Percentiles rank a stretch among this genome's conserved stretches.
phyloP scores from a whole-genome alignment of 1,284 basidiomycete genomes.

The Papiliotrema fonsecae region DNA sequence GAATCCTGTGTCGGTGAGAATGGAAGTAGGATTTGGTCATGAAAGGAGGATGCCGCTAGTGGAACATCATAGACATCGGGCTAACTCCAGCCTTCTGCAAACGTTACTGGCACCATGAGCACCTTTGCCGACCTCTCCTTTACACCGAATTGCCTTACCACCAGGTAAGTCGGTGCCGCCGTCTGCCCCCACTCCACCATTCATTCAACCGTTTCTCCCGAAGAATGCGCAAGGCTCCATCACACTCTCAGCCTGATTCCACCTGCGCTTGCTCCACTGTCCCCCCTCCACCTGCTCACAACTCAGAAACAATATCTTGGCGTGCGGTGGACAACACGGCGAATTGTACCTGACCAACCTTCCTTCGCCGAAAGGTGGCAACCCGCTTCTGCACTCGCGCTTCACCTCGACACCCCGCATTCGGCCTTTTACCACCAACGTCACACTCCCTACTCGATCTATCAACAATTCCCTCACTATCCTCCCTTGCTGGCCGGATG shows the following conservation, averaged over 20 bases:
- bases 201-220: background rate
- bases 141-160: constrained; percentile 41
- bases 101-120: constrained; percentile 13
- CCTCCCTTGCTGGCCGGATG: constrained; percentile 34
- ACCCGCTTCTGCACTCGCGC: constrained; percentile 4
- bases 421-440: constrained; percentile 26
- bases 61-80: too few species aligned
- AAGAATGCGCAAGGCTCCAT: background rate
- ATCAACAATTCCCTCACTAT: constrained; percentile 49
- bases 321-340: constrained; percentile 46
- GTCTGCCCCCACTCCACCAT: background rate
- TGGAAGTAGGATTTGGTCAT: too few species aligned
- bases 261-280: background rate
- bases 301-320: constrained; percentile 25
- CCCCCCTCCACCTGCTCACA: constrained; percentile 1
- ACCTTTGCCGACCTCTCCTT: constrained; percentile 33
- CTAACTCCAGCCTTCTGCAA: too few species aligned
- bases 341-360: constrained; percentile 41
- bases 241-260: background rate
- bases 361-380: background rate
- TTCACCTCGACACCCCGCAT: constrained; percentile 11
- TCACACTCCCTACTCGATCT: constrained; percentile 29
- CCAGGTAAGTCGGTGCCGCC: constrained; percentile 31
- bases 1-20: too few species aligned
- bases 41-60: too few species aligned